phyloP scores from a whole-genome alignment of 306 rosid species.

The Carpinus viminea region DNA sequence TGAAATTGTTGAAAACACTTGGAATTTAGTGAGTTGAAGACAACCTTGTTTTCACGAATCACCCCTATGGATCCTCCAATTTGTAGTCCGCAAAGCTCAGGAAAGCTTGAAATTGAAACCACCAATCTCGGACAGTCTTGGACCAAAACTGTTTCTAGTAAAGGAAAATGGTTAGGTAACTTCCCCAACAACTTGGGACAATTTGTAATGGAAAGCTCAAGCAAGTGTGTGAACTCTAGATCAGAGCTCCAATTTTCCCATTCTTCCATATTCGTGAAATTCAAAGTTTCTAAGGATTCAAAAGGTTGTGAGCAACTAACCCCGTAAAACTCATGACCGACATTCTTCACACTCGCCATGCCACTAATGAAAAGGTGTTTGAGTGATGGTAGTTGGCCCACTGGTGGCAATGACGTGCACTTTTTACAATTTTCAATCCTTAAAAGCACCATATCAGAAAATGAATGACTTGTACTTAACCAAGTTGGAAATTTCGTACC shows the following conservation, averaged over 20 bases:
- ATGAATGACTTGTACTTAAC: constrained; percentile 1
- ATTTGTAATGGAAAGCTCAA: neutral
- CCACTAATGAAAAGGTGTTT: neutral
- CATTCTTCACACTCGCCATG: neutral
- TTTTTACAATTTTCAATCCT: neutral
- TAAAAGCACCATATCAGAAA: neutral
- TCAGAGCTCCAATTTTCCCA: neutral
- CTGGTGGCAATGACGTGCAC: neutral
- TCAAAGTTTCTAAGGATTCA: neutral
- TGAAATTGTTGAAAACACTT: neutral
- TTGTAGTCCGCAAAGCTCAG: neutral
- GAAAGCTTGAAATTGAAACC: neutral
- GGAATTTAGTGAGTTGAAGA: neutral
- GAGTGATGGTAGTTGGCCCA: neutral
- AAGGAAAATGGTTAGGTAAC: constrained; percentile 2
- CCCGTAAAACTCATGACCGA: constrained; percentile 15
- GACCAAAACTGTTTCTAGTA: neutral
- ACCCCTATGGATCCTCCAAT: neutral
- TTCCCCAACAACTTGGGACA: neutral
- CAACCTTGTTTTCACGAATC: neutral
- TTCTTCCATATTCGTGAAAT: neutral
- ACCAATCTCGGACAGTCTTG: neutral
- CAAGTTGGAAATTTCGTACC: constrained; percentile 3
- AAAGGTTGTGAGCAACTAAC: neutral
- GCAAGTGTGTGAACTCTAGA: neutral